phyloP scores from a whole-genome alignment of 345 rosid species.

The Mercurialis annua region DNA sequence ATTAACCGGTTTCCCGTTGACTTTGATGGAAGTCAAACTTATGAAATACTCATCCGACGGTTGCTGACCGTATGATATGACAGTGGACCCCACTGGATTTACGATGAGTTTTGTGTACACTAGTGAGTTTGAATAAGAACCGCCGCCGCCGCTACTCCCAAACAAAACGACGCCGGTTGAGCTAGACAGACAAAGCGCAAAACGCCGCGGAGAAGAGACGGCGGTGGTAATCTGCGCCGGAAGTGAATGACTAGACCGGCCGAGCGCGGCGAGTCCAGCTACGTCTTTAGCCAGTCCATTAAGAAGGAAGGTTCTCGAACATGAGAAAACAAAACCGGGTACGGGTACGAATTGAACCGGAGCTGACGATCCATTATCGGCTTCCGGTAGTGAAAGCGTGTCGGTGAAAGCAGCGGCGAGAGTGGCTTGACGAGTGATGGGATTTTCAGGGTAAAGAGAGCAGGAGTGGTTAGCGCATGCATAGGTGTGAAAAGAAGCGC shows the following conservation, averaged over 20 bases:
- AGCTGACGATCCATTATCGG: conserved; percentile 1
- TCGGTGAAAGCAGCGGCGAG: conserved; percentile 28
- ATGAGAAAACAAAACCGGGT: conserved; percentile 18
- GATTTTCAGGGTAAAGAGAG: conserved; percentile 24
- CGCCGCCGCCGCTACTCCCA: conserved; percentile 26
- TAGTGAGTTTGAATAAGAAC: conserved; percentile 31
- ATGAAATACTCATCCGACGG: conserved; percentile 28
- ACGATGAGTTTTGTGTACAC: conserved; percentile 17
- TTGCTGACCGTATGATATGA: conserved; percentile 19
- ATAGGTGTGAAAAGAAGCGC: conserved; percentile 16
- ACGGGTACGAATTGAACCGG: neutral
- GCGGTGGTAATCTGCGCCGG: conserved; percentile 25
- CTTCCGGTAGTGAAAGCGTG: conserved; percentile 28
- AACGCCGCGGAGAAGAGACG: conserved; percentile 21
- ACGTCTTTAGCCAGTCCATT: conserved; percentile 8
- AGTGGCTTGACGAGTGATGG: conserved; percentile 19
- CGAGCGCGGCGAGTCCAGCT: conserved; percentile 21
- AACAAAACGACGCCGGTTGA: conserved; percentile 20
- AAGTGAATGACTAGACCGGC: conserved; percentile 27
- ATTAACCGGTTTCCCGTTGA: conserved; percentile 14
- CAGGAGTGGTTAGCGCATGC: conserved; percentile 25
- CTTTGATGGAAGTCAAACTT: conserved; percentile 3
- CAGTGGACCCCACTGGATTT: conserved; percentile 23
- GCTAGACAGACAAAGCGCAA: conserved; percentile 29
- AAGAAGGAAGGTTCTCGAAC: conserved; percentile 14